These are phyloP conservation scores for Penicillium brevicompactum DNA, from an alignment of 2,329 filamentous ascomycete genomes.

Conservation along the genomic window DNA sequence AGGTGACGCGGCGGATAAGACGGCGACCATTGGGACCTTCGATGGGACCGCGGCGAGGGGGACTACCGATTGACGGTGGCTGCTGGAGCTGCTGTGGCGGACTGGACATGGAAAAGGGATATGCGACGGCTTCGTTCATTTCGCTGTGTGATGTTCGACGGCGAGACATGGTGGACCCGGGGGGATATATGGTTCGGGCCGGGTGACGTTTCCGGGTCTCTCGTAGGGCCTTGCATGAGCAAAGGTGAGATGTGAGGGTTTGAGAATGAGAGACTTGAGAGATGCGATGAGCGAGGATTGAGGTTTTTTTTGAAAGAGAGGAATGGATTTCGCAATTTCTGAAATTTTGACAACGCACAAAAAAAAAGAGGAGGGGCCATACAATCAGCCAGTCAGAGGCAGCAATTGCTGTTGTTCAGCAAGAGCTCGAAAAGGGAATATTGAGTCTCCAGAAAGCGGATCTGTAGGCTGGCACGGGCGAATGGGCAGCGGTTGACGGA, in stretches of 20 bases:
- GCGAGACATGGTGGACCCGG: constrained; percentile 33
- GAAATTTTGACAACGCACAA: constrained; percentile 14
- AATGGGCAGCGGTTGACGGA: constrained; percentile 7
- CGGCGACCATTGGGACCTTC: constrained; percentile 44
- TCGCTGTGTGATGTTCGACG: constrained; percentile 42
- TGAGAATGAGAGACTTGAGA: not conserved
- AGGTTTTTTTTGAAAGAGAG: not conserved
- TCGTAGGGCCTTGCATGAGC: not conserved
- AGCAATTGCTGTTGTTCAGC: constrained; percentile 12
- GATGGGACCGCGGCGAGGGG: constrained; percentile 39
- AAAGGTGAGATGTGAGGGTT: not conserved
- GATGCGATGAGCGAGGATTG: not conserved
- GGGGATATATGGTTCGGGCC: constrained; percentile 6
- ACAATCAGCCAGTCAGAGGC: constrained; percentile 19
- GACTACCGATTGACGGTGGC: constrained; percentile 23
- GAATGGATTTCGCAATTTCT: not conserved
- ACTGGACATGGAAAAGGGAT: constrained; percentile 34
- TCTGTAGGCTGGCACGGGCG: constrained; percentile 5
- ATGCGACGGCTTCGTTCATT: constrained; percentile 38
- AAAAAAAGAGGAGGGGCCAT: constrained; percentile 13
- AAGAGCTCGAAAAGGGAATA: constrained; percentile 20
- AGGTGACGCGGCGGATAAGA: constrained; percentile 44
- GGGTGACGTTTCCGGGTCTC: constrained; percentile 11
- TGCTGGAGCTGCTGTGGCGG: constrained; percentile 12
- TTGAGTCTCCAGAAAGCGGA: constrained; percentile 19